These are phyloP conservation scores for Penicillium italicum DNA, from an alignment of 2,329 filamentous ascomycete species.

Conservation along the genomic window DNA sequence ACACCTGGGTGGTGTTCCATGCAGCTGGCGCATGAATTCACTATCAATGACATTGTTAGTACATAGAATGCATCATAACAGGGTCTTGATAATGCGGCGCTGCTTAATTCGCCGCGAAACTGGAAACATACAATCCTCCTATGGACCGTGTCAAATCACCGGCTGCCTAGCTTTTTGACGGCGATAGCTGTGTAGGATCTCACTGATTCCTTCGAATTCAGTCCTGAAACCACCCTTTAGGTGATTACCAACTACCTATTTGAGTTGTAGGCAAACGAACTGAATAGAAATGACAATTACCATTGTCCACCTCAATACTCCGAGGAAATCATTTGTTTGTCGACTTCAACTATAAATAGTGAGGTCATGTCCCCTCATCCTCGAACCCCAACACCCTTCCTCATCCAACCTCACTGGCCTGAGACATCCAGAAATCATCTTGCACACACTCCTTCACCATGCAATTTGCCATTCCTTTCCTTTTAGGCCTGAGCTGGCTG, in stretches of 20 bases:
- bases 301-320: neutral
- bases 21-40: neutral
- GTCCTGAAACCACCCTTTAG: neutral
- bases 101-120: neutral
- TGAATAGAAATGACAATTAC: neutral
- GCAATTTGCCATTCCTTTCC: conserved; percentile 8
- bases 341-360: conserved; percentile 14
- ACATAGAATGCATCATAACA: neutral
- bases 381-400: neutral
- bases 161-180: neutral
- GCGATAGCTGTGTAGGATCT: neutral
- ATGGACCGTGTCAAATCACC: neutral
- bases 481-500: conserved; percentile 13
- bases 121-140: neutral
- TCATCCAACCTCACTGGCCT: conserved; percentile 9
- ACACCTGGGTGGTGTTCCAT: neutral
- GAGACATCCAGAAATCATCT: neutral
- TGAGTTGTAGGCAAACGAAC: neutral
- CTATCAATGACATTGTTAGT: neutral
- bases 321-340: neutral
- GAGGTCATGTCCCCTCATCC: neutral
- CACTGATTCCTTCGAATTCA: neutral
- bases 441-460: conserved; percentile 11
- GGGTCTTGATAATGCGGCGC: neutral
- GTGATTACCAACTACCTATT: neutral